phyloP scores from a whole-genome alignment of 2,329 filamentous ascomycete genomes.

The Lasiodiplodia gonubiensis region DNA sequence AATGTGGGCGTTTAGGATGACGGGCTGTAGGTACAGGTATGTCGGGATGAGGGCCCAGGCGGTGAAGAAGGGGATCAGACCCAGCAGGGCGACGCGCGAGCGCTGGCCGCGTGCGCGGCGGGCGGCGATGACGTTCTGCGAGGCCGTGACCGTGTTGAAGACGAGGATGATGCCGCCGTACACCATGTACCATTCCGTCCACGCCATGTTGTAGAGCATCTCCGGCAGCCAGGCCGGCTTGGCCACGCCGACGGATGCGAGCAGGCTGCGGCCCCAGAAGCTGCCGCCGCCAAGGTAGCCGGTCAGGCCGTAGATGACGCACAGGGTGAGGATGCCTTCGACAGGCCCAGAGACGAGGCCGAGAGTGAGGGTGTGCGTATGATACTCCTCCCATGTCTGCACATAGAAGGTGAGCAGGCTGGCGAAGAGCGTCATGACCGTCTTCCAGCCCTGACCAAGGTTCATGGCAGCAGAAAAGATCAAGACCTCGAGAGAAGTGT shows the following conservation, averaged over 20 bases:
- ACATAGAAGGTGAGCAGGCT: constrained; percentile 95
- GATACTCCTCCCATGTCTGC: constrained; percentile 99
- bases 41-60: constrained; percentile 77
- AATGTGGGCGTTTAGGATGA: constrained; percentile 80
- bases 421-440: constrained; percentile 80
- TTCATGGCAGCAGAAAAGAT: constrained; percentile 93
- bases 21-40: constrained; percentile 85
- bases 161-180: constrained; percentile 83
- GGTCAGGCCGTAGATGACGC: constrained; percentile 80
- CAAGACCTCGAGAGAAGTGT: constrained; percentile 91
- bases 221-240: constrained; percentile 68
- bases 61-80: constrained; percentile 79
- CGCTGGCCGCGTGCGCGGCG: constrained; percentile 76
- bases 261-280: constrained; percentile 89
- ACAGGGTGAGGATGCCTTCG: constrained; percentile 87
- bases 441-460: constrained; percentile 90
- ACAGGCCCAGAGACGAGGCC: constrained; percentile 93
- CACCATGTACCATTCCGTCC: constrained; percentile 90
- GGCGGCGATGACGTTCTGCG: constrained; percentile 81
- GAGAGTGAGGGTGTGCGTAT: constrained; percentile 92
- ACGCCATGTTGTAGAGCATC: constrained; percentile 77
- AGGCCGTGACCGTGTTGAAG: constrained; percentile 80
- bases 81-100: constrained; percentile 76
- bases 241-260: constrained; percentile 72
- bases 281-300: constrained; percentile 84